Conservation (phyloP, 139 green algal species). For the Chloropicon primus region DNA sequence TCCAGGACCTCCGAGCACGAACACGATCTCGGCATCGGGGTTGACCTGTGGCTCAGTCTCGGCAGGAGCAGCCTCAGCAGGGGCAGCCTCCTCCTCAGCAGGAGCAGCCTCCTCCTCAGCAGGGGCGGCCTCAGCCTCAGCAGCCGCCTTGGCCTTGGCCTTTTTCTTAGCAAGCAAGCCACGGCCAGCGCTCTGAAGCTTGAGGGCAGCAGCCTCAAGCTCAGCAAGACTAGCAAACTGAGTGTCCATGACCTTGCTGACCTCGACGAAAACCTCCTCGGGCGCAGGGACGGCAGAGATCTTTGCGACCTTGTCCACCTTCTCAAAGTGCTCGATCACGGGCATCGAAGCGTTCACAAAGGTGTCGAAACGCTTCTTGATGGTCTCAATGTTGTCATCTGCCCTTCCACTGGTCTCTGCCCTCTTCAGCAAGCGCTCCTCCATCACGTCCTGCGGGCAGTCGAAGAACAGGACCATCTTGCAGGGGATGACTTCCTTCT, state of each 20-base stretch:
- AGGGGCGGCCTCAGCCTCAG: not conserved
- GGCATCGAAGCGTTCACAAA: not conserved
- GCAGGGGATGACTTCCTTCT: slow-evolving; percentile 23
- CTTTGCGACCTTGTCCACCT: not conserved
- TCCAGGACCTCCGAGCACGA: not conserved
- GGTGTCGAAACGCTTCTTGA: slow-evolving; percentile 39
- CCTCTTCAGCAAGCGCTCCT: slow-evolving; percentile 33
- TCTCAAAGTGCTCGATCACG: not conserved
- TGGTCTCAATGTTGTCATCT: slow-evolving; percentile 57
- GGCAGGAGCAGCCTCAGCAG: not conserved
- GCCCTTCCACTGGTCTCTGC: slow-evolving; percentile 44
- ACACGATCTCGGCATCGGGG: not conserved
- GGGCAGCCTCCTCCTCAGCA: not conserved
- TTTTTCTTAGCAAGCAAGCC: not conserved
- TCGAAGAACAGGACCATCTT: slow-evolving; percentile 11
- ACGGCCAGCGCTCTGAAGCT: not conserved
- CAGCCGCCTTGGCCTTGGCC: not conserved
- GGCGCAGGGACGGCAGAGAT: not conserved
- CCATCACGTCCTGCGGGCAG: not conserved
- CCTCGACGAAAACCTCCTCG: not conserved
- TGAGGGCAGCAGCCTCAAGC: not conserved
- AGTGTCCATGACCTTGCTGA: not conserved
- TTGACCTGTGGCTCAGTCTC: not conserved
- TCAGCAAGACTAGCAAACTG: not conserved
- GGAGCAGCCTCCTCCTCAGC: not conserved